Evolutionary conservation across 2,329 filamentous ascomycete genomes (phyloP), one percentile per base, ranked within the genome.

Genomic region (Helicocarpus griseus): DNA sequence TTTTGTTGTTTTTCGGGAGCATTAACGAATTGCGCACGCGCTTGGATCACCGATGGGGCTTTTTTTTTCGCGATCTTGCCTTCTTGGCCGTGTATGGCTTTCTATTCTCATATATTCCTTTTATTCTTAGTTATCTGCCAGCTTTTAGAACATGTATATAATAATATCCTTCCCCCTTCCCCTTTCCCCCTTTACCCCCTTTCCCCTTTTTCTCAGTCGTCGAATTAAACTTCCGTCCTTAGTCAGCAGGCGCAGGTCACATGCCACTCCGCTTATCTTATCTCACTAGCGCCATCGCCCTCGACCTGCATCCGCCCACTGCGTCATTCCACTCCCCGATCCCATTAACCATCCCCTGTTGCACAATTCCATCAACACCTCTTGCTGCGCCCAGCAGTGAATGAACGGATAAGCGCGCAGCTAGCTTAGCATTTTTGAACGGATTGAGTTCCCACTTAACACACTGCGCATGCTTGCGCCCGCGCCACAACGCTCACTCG

Each of bases 261-360:
- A 51, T 47, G 41, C 41, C 29, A n/a, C 19, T 11, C n/a, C 5
- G 28, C 43, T 35, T 48, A 48, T 48, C 29, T 48, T 48, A 48
- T 48, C 19, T n/a, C n/a, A 8, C 29, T 36, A 19, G 24, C 28
- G 17, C 28, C n/a, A 21, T 47, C 45, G 4, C 29, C 9, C 4
- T 28, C 24, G 5, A 3, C 24, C 4, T 14, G 13, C n/a, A 3
- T 22, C 44, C n/a, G n/a, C n/a, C n/a, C 29, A 8, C n/a, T 47
- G 45, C 45, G 45, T 47, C 44, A 35, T 47, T 47, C 9, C 21
- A 22, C 29, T 36, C 4, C 22, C 9, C 4, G 4, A 5, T 43
- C 39, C n/a, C n/a, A n/a, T n/a, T n/a, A 43, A 22, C 17, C 21
- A 8, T 24, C 22, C 7, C 11, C 26, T 22, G 28, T n/a, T 13